Conservation (phyloP, 2,329 filamentous ascomycete species). For the Talaromyces sp. region DNA sequence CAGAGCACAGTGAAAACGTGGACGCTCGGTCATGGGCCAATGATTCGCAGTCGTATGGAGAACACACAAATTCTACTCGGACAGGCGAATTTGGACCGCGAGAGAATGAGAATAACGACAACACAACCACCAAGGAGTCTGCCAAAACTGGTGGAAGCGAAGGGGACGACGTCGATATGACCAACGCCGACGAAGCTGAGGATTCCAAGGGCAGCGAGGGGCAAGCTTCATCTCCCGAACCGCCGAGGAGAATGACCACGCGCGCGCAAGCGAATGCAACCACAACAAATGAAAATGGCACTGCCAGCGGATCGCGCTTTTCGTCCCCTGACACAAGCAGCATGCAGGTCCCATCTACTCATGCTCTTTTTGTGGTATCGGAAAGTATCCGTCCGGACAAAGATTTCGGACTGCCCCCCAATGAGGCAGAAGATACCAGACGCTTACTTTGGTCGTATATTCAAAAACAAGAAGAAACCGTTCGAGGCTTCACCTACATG, state of each 20-base stretch:
- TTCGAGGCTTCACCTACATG: slow-evolving; percentile 52
- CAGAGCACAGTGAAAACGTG: slow-evolving; percentile 23
- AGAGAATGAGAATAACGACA: background rate
- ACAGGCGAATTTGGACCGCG: background rate
- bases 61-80: background rate
- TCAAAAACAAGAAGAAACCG: slow-evolving; percentile 62
- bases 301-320: slow-evolving; percentile 12
- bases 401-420: slow-evolving; percentile 52
- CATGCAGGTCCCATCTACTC: slow-evolving; percentile 35
- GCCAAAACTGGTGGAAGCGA: background rate
- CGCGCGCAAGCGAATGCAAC: slow-evolving; percentile 37
- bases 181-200: slow-evolving; percentile 15
- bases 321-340: slow-evolving; percentile 24
- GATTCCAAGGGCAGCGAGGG: slow-evolving; percentile 24
- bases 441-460: slow-evolving; percentile 57
- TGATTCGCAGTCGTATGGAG: background rate
- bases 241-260: slow-evolving; percentile 43
- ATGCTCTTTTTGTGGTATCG: slow-evolving; percentile 56
- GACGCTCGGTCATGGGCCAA: slow-evolving; percentile 14
- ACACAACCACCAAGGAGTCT: background rate
- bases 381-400: slow-evolving; percentile 46
- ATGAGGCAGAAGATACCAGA: slow-evolving; percentile 59
- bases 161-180: slow-evolving; percentile 5
- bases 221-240: slow-evolving; percentile 33
- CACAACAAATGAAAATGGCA: slow-evolving; percentile 25